Base-by-base conservation (phyloP, 257 asterid species). In the Buddleja alternifolia region DNA sequence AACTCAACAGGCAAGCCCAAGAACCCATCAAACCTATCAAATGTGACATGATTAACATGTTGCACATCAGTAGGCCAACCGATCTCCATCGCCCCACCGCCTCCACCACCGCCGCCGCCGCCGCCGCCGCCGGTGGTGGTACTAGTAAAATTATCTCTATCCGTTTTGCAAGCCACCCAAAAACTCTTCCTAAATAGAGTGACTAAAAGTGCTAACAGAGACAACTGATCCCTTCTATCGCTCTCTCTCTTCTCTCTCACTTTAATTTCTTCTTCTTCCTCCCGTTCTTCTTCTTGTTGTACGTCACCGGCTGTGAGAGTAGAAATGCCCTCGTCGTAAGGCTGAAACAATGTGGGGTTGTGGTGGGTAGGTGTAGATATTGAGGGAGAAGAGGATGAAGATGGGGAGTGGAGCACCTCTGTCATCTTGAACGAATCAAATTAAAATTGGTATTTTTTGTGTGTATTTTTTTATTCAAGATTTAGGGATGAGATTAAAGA, bases 61-160 rank as follows among this genome's bases (percentile, higher is more conserved):
- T 92, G 92, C 25, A 93, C 98, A 78, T 93, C 85, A 36, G 96
- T 88, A 6, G 98, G 98, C 98, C 98, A 93, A 47, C 98, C 92
- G 61, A 93, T 88, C 81, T 93, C 98, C 95, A 90, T 90, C 52
- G 72, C 92, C 67, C 84, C 83, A 51, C 76, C 52, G 17, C n/a
- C n/a, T n/a, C n/a, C n/a, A n/a, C 64, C 45, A 39, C 67, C 65
- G 20, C 24, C 24, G 53, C 73, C 71, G 4, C 70, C 68, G 7
- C 66, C 45, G 6, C 21, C 48, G 21, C 58, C 80, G n/a, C 62
- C 76, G 21, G 61, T 66, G 23, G 69, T 32, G 17, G 75, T 69
- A 44, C 62, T 53, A 52, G 92, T 47, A 32, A 82, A 79, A 74
- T 60, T 79, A 36, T 64, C 88, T 11, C 88, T 84, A 25, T 84